Base-by-base conservation (phyloP, 2,329 filamentous ascomycete species). In the Colletotrichum destructivum region DNA sequence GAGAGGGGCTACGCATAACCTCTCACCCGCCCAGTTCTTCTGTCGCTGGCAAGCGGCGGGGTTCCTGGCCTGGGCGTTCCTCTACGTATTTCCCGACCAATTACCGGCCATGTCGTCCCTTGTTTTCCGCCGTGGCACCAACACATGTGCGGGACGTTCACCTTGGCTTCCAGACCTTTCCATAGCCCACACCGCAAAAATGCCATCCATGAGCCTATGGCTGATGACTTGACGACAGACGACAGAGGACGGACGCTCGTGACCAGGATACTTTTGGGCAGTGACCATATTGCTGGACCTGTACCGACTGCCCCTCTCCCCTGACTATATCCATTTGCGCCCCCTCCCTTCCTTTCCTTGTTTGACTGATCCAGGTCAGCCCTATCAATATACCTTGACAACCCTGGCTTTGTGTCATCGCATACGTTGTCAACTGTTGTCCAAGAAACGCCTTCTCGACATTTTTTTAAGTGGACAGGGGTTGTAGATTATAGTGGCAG, bases 311-410 rank as follows among this genome's bases (percentile, higher is more conserved):
- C 63, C 49, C 64, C 47, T 47, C 55, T n/a, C 52, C 57, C 64
- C 57, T 71, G 18, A 26, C 35, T 63, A 62, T 60, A 56, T 44
- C 49, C 56, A 69, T 54, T 59, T 71, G 69, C 57, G 64, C 38
- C 35, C 51, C 51, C 35, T 38, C 51, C 55, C 60, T 42, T 49
- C 51, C 35, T 38, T 8, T 49, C 54, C 46, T 23, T 51, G 9
- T 65, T 35, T 68, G 64, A 52, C 46, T 71, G 52, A 71, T 55
- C 57, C 69, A 71, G 57, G 63, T 62, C 64, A 68, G 69, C 69
- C 69, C 65, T 69, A 69, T 54, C 18, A 57, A 54, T 40, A 23
- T 38, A 40, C 51, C 15, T 51, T 42, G 47, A 11, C 31, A 42
- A 51, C 13, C 60, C 65, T 18, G 21, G 55, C 38, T 42, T 12